Conservation (phyloP, 202 grass and related monocot species). For the Musa balbisiana region DNA sequence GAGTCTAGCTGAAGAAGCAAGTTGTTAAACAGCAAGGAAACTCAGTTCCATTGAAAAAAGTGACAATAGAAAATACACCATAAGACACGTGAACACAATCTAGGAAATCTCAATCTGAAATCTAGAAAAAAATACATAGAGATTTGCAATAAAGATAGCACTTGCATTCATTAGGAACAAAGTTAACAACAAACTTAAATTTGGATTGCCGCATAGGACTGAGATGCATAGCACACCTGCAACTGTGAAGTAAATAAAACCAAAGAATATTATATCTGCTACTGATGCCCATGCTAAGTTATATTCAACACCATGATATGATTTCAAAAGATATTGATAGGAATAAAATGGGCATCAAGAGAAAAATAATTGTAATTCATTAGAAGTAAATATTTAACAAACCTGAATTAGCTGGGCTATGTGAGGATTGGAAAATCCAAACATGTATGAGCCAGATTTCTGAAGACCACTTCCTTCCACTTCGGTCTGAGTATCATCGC, state of each 20-base stretch:
- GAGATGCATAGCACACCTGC: too few species aligned
- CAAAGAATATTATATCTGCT: too few species aligned
- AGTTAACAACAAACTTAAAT: too few species aligned
- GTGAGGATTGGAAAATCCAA: conserved; percentile 92
- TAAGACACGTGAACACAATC: neutral
- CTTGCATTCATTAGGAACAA: neutral
- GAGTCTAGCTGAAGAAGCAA: too few species aligned
- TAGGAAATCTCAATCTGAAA: neutral
- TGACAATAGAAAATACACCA: neutral
- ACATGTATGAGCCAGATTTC: conserved; percentile 88
- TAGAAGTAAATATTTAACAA: conserved; percentile 1
- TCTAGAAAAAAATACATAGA: neutral
- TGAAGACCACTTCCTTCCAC: conserved; percentile 52
- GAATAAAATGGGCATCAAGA: neutral
- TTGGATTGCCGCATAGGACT: too few species aligned
- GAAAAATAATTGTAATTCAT: neutral
- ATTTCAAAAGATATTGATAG: neutral
- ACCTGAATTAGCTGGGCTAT: conserved; percentile 98
- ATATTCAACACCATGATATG: neutral
- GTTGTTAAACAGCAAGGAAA: too few species aligned
- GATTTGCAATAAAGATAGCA: neutral
- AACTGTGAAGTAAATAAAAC: too few species aligned
- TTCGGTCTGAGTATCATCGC: conserved; percentile 36
- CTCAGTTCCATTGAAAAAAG: too few species aligned
- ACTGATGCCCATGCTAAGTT: too few species aligned